Percentiles rank a stretch among this genome's conserved stretches.
Conservation (phyloP, 2,329 filamentous ascomycete species). For the Penicillium italicum region DNA sequence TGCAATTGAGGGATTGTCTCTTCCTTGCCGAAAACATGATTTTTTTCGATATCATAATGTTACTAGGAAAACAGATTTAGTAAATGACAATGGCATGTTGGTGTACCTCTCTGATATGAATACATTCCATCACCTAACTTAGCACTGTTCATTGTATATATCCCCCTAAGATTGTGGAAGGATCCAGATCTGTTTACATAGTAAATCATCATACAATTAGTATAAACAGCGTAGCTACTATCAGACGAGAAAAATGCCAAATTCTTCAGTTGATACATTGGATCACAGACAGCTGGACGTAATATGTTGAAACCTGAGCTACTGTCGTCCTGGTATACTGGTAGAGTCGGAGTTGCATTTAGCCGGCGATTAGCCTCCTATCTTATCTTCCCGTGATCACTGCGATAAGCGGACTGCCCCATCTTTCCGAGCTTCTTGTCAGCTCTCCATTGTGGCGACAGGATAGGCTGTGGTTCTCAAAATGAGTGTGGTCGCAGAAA, state of each 20-base stretch:
- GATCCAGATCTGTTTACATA: background rate
- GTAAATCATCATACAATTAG: background rate
- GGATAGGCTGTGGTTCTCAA: background rate
- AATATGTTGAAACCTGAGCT: background rate
- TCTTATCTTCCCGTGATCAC: background rate
- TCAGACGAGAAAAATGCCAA: background rate
- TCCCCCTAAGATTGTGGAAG: background rate
- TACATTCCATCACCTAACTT: background rate
- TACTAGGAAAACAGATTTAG: background rate
- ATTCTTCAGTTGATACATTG: background rate
- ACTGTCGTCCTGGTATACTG: background rate
- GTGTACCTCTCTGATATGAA: background rate
- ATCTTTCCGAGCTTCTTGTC: background rate
- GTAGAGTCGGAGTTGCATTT: background rate
- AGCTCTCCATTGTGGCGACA: background rate
- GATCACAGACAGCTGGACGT: background rate
- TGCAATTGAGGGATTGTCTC: background rate
- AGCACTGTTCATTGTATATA: background rate
- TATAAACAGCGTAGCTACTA: background rate
- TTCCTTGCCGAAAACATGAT: background rate
- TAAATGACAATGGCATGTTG: background rate
- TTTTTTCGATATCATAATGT: background rate
- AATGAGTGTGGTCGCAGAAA: conserved; percentile 16
- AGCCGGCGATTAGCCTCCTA: background rate
- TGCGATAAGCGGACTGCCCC: background rate